Evolutionary conservation across 2,329 filamentous ascomycete genomes (phyloP).

Genomic region (Paecilomyces dactylethromorphus): DNA sequence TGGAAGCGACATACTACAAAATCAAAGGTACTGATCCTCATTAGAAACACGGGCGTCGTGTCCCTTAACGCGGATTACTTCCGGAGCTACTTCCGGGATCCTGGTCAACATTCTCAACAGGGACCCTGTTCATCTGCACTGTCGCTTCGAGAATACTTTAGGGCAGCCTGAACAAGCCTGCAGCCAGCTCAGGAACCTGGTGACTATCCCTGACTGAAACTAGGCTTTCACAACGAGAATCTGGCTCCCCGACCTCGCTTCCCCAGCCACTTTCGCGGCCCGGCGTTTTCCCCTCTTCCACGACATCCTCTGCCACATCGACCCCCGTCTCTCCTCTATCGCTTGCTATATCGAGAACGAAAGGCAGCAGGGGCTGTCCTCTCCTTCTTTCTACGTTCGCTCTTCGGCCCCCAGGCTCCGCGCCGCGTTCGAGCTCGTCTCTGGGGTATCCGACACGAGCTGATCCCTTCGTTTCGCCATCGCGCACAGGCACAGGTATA

Average conservation of each 20-base stretch:
- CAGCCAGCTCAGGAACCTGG: background rate
- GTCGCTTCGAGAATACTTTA: background rate
- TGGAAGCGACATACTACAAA: background rate
- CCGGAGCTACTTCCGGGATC: background rate
- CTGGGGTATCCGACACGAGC: slow-evolving; percentile 66
- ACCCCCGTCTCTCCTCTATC: slow-evolving; percentile 6
- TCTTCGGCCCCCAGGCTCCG: slow-evolving; percentile 61
- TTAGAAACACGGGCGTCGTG: background rate
- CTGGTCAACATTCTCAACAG: background rate
- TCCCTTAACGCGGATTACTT: background rate
- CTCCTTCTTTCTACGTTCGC: slow-evolving; percentile 48
- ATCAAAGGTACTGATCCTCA: background rate
- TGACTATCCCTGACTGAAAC: background rate
- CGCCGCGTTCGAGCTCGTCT: slow-evolving; percentile 60
- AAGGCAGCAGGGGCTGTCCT: slow-evolving; percentile 13
- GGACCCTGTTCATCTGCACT: background rate
- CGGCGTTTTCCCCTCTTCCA: slow-evolving; percentile 11
- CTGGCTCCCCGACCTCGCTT: slow-evolving; percentile 19
- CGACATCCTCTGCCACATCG: slow-evolving; percentile 10
- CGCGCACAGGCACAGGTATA: slow-evolving; percentile 71
- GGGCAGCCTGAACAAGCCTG: background rate
- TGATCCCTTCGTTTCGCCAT: slow-evolving; percentile 63
- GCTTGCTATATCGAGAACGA: slow-evolving; percentile 5
- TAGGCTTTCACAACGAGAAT: slow-evolving; percentile 7
- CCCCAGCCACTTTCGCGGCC: slow-evolving; percentile 13